Evolutionary conservation across 2,329 filamentous ascomycete genomes (phyloP), one percentile per base, ranked within the genome.

Genomic region (Lithohypha guttulata): DNA sequence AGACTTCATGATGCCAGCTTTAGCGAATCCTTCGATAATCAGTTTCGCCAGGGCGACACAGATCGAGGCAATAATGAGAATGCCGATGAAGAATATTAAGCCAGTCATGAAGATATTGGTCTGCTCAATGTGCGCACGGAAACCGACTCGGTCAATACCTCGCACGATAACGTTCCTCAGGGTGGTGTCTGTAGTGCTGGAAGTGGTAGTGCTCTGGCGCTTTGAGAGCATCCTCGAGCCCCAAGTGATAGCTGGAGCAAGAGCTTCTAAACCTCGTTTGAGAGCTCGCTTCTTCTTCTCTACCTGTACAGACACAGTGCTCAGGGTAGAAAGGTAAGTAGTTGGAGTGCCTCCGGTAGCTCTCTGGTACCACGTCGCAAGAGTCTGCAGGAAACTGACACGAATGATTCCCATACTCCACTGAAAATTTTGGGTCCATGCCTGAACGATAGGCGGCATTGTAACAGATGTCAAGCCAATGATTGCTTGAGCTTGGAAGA

Each of bases 331-430:
- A 31, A 95, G 74, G 22, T 93, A 70, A 11, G 77, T 82, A 3
- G 84, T 79, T 1, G 89, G 83, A 1, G 74, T 85, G 47, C 89
- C 89, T 38, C 89, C 89, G 2, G 89, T 96, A 2, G 89, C 75
- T 45, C 87, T 82, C 64, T 94, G 87, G 58, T 95, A 96, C 89
- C 89, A 96, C 23, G 86, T 93, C 45, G 84, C 84, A 55, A 94
- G 83, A 33, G 69, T 70, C 65, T 96, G 85, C 64, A 95, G 74
- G 59, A 93, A 95, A n/a, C 69, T 70, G 28, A 95, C 71, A 36
- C 75, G 75, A 53, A 96, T 93, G 53, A 96, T 86, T 52, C 89
- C 89, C 84, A 96, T 91, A 55, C 81, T 93, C 89, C 89, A 96
- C 58, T 93, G 83, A 65, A 96, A 95, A 63, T 95, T 89, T 64